phyloP scores from a whole-genome alignment of 2,329 filamentous ascomycete genomes.

The Calonectria montana region DNA sequence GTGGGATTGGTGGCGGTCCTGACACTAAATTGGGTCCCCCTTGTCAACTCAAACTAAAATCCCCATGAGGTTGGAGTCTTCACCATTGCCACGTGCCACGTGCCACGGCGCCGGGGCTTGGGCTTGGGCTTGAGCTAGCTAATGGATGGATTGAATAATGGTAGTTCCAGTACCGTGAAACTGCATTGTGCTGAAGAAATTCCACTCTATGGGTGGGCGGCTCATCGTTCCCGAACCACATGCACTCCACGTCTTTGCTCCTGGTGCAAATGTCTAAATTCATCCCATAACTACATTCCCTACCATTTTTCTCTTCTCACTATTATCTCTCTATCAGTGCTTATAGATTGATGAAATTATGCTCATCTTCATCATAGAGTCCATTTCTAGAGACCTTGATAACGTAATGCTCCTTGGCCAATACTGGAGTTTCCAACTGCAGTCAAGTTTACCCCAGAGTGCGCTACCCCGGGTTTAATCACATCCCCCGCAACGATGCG shows the following conservation, averaged over 20 bases:
- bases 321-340: neutral
- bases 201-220: neutral
- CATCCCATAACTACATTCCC: neutral
- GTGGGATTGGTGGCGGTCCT: slow-evolving; percentile 1
- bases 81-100: neutral
- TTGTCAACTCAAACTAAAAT: neutral
- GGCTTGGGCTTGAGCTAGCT: neutral
- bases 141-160: neutral
- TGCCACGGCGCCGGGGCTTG: neutral
- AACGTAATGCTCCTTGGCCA: neutral
- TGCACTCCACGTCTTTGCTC: neutral
- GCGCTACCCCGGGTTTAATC: neutral
- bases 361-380: neutral
- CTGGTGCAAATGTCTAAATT: neutral
- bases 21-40: slow-evolving; percentile 6
- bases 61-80: neutral
- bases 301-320: neutral
- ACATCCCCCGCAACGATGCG: neutral
- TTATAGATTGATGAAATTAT: neutral
- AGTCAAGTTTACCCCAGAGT: neutral
- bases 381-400: neutral
- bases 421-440: neutral
- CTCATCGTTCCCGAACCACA: neutral
- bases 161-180: neutral
- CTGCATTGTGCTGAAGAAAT: neutral